Percentiles rank a stretch among this genome's conserved stretches.
Evolutionary conservation across 345 rosid genomes (phyloP).

Genomic region (Eucalyptus paniculata): DNA sequence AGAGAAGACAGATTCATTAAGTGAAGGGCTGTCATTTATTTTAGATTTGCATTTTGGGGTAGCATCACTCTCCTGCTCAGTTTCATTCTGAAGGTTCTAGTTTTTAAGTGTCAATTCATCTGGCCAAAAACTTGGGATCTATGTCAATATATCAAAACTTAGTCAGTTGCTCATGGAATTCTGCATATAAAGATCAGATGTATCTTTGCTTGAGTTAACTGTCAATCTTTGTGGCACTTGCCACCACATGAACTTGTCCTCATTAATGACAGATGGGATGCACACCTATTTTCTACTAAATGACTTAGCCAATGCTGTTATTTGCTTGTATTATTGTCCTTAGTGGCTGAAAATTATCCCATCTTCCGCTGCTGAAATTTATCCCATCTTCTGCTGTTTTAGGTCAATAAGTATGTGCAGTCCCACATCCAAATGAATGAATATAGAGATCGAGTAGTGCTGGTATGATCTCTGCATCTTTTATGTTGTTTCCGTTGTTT

Average conservation of each 20-base stretch:
- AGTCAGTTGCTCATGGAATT: background rate
- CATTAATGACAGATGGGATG: background rate
- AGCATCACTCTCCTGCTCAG: background rate
- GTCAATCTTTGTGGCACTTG: background rate
- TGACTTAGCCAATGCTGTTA: background rate
- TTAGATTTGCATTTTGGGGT: background rate
- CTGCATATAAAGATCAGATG: background rate
- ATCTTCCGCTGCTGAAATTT: background rate
- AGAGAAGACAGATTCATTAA: background rate
- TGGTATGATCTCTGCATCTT: constrained; percentile 27
- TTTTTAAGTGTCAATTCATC: background rate
- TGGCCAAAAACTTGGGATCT: background rate
- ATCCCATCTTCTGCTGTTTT: background rate
- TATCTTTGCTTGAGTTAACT: background rate
- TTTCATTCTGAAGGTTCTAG: background rate
- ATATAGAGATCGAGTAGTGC: constrained; percentile 78
- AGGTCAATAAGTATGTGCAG: constrained; percentile 86
- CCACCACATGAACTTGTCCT: background rate
- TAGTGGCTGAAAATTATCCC: background rate
- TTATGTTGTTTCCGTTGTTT: background rate
- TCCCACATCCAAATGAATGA: constrained; percentile 99
- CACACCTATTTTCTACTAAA: background rate
- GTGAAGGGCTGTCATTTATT: background rate
- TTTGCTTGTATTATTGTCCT: background rate
- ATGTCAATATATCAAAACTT: background rate